Base-by-base conservation (phyloP, 2,329 filamentous ascomycete species). In the Arthrocladium fulminans region DNA sequence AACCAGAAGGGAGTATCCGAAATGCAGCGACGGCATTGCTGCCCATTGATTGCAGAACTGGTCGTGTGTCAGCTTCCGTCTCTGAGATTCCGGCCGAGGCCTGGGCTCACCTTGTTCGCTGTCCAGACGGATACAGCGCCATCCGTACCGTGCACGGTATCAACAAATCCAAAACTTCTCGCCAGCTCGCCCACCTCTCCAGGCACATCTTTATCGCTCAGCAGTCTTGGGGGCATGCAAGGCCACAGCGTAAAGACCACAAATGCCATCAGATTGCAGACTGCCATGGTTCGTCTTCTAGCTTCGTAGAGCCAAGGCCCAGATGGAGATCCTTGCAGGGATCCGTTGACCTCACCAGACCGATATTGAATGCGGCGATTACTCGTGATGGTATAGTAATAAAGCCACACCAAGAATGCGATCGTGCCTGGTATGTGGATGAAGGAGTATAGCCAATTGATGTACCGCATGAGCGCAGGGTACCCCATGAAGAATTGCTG, bases 351-450 rank as follows among this genome's bases (percentile, higher is more conserved):
- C 68, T 69, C 37, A 30, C 65, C 67, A 3, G 60, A 52, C 27
- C 68, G 67, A 17, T 62, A 59, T 12, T 70, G 65, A 49, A 68
- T 61, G 27, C 66, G 61, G 25, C 74, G 69, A 60, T 77, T 77
- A 45, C 73, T 73, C 6, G 79, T 81, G 20, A 80, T 84, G 40
- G 81, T 86, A 61, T 83, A 75, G 67, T 83, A 84, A 67, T 79
- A 87, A 3, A 87, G 73, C 60, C 78, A 75, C 30, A 79, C 72
- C 20, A 80, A 70, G 60, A 86, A 88, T 38, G 82, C 72, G 55
- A 87, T 86, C 4, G 83, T 86, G 12, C 82, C 83, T 0, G 83
- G 84, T 50, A 87, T 87, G 63, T 87, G 84, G 59, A 88, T 85
- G 65, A 86, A 86, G 4, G 82, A 86, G 66, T 87, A 87, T 23